Evolutionary conservation across 805 yeast species (phyloP).

Genomic region (Barnettozyma wickerhamii): DNA sequence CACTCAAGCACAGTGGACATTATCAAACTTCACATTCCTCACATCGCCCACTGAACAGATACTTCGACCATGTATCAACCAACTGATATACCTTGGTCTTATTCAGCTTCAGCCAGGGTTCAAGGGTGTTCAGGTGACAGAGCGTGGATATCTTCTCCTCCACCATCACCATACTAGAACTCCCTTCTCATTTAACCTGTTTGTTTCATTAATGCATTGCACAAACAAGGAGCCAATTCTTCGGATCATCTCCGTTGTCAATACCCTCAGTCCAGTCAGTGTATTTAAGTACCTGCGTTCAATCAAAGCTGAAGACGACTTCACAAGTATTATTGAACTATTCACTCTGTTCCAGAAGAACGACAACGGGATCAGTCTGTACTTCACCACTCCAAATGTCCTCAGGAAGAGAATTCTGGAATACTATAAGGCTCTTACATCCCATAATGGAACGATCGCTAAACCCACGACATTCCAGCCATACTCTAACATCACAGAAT

Average conservation of each 20-base stretch:
- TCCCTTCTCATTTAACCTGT: background rate
- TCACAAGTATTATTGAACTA: background rate
- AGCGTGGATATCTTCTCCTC: background rate
- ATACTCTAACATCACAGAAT: background rate
- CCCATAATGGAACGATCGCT: background rate
- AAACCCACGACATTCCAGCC: background rate
- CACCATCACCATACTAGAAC: slow-evolving; percentile 2
- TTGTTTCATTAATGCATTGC: background rate
- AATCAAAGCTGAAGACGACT: slow-evolving; percentile 1
- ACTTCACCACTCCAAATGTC: background rate
- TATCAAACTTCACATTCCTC: slow-evolving; percentile 1
- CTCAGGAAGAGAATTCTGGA: background rate
- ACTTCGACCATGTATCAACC: slow-evolving; percentile 3
- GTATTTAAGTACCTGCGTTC: slow-evolving; percentile 1
- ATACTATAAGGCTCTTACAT: background rate
- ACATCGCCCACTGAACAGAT: slow-evolving; percentile 3
- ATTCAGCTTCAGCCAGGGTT: slow-evolving; percentile 2
- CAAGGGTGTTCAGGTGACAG: slow-evolving; percentile 5
- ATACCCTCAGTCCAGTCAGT: background rate
- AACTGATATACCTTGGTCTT: slow-evolving; percentile 7
- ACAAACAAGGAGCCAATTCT: background rate
- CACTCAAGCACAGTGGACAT: background rate
- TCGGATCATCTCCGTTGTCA: slow-evolving; percentile 1
- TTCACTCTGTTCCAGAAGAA: slow-evolving; percentile 2
- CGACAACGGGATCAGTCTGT: background rate